These are phyloP conservation scores for Cutaneotrichosporon cutaneum DNA, from an alignment of 1,284 basidiomycete species.

Conservation along the genomic window DNA sequence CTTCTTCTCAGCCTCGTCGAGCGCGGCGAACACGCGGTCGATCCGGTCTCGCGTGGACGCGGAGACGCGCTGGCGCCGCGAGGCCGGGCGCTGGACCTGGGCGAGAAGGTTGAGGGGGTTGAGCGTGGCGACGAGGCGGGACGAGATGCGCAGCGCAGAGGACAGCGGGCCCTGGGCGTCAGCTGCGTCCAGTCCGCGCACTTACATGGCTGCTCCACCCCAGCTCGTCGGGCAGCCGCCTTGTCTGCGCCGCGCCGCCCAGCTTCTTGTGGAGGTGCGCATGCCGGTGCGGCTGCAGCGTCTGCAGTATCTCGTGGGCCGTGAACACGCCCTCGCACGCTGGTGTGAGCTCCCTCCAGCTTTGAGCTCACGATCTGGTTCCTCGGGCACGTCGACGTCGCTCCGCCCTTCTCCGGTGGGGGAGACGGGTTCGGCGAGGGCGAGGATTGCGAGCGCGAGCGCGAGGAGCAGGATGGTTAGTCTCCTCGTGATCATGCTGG, in stretches of 20 bases:
- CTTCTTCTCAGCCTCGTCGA: constrained; percentile 73
- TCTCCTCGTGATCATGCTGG: constrained; percentile 10
- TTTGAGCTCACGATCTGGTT: not conserved
- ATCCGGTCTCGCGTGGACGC: constrained; percentile 51
- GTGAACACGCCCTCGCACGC: constrained; percentile 34
- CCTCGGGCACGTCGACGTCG: constrained; percentile 1
- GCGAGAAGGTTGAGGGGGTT: constrained; percentile 18
- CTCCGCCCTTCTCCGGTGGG: not conserved
- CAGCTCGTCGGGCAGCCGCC: constrained; percentile 39
- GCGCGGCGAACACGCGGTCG: constrained; percentile 70
- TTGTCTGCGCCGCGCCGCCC: constrained; percentile 21
- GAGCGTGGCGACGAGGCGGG: constrained; percentile 43
- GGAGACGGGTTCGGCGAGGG: not conserved
- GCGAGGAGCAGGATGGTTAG: constrained; percentile 6
- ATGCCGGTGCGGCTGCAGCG: constrained; percentile 30
- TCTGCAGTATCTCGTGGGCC: constrained; percentile 31
- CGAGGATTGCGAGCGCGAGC: not conserved
- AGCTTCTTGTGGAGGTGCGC: constrained; percentile 35
- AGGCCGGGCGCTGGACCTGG: constrained; percentile 15
- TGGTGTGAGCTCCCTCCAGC: constrained; percentile 8
- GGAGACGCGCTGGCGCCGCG: constrained; percentile 16
- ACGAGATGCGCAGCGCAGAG: constrained; percentile 38
- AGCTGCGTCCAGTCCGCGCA: constrained; percentile 5
- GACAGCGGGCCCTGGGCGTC: constrained; percentile 41
- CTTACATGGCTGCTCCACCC: constrained; percentile 42